A percentile compares a stretch with the other conserved stretches of the same genome.
These are phyloP conservation scores for Dictyostelium citrinum DNA, from an alignment of 78 protist genomes.

Conservation along the genomic window DNA sequence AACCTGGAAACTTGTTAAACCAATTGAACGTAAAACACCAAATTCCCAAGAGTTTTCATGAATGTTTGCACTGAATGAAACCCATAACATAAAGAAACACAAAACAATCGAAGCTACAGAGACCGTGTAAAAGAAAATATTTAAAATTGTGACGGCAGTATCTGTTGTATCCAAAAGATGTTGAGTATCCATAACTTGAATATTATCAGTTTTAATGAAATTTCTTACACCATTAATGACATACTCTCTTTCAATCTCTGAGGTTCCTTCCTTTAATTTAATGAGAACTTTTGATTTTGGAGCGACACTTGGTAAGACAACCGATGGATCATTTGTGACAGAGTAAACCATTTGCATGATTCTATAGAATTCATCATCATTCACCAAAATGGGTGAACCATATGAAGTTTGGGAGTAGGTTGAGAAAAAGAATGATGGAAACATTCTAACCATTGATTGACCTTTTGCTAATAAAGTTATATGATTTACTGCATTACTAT, in stretches of 20 bases:
- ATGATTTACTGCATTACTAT: neutral
- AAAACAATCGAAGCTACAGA: conserved; percentile 76
- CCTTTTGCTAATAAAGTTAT: conserved; percentile 59
- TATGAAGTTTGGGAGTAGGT: conserved; percentile 55
- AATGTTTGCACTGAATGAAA: conserved; percentile 91
- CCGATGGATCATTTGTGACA: neutral
- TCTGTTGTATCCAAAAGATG: conserved; percentile 35
- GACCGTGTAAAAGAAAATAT: conserved; percentile 83
- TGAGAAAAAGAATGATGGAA: conserved; percentile 87
- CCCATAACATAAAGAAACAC: conserved; percentile 93
- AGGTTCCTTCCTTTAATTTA: conserved; percentile 23
- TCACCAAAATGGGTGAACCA: conserved; percentile 73
- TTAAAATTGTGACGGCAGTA: conserved; percentile 45
- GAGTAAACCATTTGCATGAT: conserved; percentile 23
- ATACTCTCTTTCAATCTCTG: conserved; percentile 22
- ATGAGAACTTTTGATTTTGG: conserved; percentile 66
- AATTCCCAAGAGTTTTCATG: conserved; percentile 94
- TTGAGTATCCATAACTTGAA: conserved; percentile 67
- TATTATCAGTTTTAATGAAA: conserved; percentile 54
- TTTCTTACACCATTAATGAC: conserved; percentile 75
- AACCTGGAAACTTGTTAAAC: conserved; percentile 79
- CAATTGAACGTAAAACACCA: conserved; percentile 93
- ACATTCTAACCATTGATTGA: conserved; percentile 60
- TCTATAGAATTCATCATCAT: conserved; percentile 56
- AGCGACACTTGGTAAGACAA: neutral